phyloP scores from a whole-genome alignment of 177 flowering plant genomes.

The Telopea speciosissima region DNA sequence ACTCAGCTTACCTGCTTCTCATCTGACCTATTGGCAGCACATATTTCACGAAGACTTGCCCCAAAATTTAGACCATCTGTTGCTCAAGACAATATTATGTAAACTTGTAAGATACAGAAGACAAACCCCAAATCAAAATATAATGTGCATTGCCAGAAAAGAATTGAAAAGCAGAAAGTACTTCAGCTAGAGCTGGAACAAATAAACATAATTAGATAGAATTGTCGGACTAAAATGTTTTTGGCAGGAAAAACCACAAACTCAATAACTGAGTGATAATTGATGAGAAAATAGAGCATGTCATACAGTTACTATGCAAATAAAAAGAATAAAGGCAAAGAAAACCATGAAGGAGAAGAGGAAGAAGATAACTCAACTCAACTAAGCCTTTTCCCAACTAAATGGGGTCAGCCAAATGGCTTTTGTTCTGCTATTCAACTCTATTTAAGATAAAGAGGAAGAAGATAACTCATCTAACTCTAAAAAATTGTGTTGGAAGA shows the following conservation, averaged over 20 bases:
- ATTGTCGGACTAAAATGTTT: not conserved
- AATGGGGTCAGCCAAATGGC: too few relatives aligned
- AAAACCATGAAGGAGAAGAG: not conserved
- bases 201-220: not conserved
- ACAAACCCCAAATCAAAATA: not conserved
- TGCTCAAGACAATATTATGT: not conserved
- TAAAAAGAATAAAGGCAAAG: not conserved
- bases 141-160: too few relatives aligned
- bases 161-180: too few relatives aligned
- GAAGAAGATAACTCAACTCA: not conserved
- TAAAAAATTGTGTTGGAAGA: too few relatives aligned
- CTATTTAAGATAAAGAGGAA: too few relatives aligned
- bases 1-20: conserved; percentile 66
- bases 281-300: too few relatives aligned
- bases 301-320: not conserved
- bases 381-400: too few relatives aligned
- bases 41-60: conserved; percentile 73
- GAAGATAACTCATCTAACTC: too few relatives aligned
- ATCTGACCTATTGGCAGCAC: conserved; percentile 78
- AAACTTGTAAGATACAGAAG: not conserved
- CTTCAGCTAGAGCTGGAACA: not conserved
- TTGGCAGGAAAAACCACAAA: not conserved
- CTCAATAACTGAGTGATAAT: too few relatives aligned
- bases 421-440: too few relatives aligned
- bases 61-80: conserved; percentile 59